Conservation (phyloP, 768 basidiomycete genomes). For the Sporobolomyces roseus region DNA sequence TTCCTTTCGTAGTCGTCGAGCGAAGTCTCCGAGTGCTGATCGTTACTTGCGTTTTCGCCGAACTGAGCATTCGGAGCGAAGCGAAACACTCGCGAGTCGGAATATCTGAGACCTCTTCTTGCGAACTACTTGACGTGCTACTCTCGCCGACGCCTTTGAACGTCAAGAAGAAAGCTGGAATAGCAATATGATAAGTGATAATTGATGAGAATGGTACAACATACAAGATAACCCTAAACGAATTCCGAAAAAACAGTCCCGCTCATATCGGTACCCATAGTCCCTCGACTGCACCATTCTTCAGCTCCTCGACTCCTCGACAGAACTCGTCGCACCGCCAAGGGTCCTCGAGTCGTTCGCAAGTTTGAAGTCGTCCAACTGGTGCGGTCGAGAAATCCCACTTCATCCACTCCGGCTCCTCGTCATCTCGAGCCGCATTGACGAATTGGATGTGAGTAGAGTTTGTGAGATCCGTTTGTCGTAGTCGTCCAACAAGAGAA, state of each 20-base stretch:
- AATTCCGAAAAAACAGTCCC: not conserved
- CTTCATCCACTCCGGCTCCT: not conserved
- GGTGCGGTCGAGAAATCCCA: slow-evolving; percentile 1
- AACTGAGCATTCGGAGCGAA: too few species aligned
- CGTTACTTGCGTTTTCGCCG: too few species aligned
- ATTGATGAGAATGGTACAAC: not conserved
- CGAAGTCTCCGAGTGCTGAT: too few species aligned
- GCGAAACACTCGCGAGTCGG: too few species aligned
- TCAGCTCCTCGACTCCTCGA: slow-evolving; percentile 1
- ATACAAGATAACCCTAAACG: not conserved
- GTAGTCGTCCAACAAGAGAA: slow-evolving; percentile 9
- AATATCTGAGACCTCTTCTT: too few species aligned
- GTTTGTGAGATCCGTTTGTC: not conserved
- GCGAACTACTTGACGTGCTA: too few species aligned
- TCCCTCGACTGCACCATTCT: not conserved
- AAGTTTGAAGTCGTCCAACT: not conserved
- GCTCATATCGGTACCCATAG: not conserved
- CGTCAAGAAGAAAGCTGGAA: too few species aligned
- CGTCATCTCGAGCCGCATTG: slow-evolving; percentile 6
- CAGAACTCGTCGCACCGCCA: slow-evolving; percentile 14
- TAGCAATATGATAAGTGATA: too few species aligned
- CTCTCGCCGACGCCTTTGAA: too few species aligned
- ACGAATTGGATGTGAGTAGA: not conserved
- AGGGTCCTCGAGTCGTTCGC: not conserved
- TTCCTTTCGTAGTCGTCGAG: too few species aligned